Base-by-base conservation (phyloP, 2,329 filamentous ascomycete species). In the Botryotinia calthae region DNA sequence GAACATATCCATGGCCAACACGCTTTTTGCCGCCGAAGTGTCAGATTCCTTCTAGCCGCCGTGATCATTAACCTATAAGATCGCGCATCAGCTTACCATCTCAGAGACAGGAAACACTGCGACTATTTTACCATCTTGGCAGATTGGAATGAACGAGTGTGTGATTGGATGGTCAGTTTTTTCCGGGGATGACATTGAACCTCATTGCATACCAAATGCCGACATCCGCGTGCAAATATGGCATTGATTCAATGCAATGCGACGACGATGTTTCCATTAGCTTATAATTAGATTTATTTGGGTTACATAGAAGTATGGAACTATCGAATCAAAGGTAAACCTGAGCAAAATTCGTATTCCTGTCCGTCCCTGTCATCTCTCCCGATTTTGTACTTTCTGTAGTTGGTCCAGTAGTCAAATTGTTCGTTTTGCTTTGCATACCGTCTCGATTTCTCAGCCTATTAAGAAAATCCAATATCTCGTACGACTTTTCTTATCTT, bases 31-130 rank as follows among this genome's bases (percentile, higher is more conserved):
- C 64, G 64, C 64, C 44, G 31, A 66, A 48, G 31, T 40, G 31
- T 51, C 31, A 54, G 40, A 66, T 66, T 66, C 46, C 64, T n/a
- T 66, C 34, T 16, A 67, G 65, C 65, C 65, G 65, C 48, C 48
- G 48, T 56, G 48, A 54, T 66, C 22, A 42, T 31, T 25, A 31
- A 67, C 65, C 65, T 56, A 54, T 67, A 42, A 56, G 25, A 67
- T 37, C 34, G 18, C 65, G n/a, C 16, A 25, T 42, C 44, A 67
- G 31, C 34, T 46, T 46, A 54, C 46, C 34, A 48, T 67, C 46
- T 67, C 46, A 42, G 34, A 48, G 31, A 66, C 64, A 28, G 34
- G 25, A 67, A 67, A 67, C 64, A 54, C 34, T 44, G 61, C 18
- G 61, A 64, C 40, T 44, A 64, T 44, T 44, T 63, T 44, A 42